Evolutionary conservation across 768 basidiomycete species (phyloP), one percentile per base, ranked within the genome.

Genomic region (Pisolithus orientalis): DNA sequence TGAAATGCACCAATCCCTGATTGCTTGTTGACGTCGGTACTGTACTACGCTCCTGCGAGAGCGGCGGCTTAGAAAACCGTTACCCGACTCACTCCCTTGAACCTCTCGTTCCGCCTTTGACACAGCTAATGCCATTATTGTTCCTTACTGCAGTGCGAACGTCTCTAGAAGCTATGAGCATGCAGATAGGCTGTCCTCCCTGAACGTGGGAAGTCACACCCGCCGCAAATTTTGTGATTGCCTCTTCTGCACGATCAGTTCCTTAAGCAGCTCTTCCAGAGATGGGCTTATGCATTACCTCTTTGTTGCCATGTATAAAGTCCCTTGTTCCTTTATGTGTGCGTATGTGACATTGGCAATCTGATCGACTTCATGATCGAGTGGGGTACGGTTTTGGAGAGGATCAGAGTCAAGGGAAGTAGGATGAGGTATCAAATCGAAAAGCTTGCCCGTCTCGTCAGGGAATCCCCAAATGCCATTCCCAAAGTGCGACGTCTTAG

Each of bases 371-470:
- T 80, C 1, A 79, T 92, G 74, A 77, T 94, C 31, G 83, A 95
- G 62, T 77, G 79, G 17, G 82, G 93, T 10, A 72, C 93, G 42
- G 81, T 91, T 7, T 78, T 98, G 44, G 96, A 99, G 65, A 97
- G 96, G 71, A 77, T 87, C 46, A 85, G 86, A 53, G 77, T 82
- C 0, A 76, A 98, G 24, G 94, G 97, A 68, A 75, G 76, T 49
- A 84, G 89, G 62, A 87, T 99, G 79, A 82, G 80, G 45, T 97
- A 99, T 67, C 96, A 98, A 66, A 91, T 99, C 61, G 93, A 97
- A 59, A 97, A 98, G 65, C 80, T 99, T 16, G 80, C 94, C 27
- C 79, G 81, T 53, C 69, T 89, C 5, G 86, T 91, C 1, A 82
- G 85, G 51, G 84, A 88, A 58, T 71, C 76, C 16, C 68, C 71